Evolutionary conservation across 257 asterid species (phyloP), one percentile per base, ranked within the genome.

Genomic region (Solanum paucissectum): DNA sequence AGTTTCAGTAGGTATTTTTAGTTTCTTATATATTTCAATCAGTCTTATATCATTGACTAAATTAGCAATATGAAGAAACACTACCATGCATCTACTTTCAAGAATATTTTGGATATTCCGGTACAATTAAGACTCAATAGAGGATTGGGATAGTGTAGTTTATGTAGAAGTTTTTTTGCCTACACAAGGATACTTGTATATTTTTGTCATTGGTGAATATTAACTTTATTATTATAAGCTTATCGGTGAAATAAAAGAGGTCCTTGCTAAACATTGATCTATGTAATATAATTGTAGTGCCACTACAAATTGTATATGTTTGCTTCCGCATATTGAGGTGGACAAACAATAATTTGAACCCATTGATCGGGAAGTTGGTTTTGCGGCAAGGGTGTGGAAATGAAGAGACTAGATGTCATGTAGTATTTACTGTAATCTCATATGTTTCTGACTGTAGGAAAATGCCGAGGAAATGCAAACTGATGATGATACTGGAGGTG

Each of bases 401-500:
- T 49, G 27, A 82, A 20, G 69, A 49, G 10, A 82, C 86, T 49
- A 32, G 36, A 29, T 69, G 68, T 82, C 42, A 14, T 64, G 49
- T 18, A 74, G 29, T 5, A 64, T 34, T 76, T 69, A 74, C 27
- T 83, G 58, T 86, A 81, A 88, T 84, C 87, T 42, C 25, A 23
- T 58, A 23, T 66, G 81, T 66, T 83, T 88, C 82, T 75, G 72
- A 55, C 44, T 44, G 66, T 93, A 94, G 98, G 93, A 89, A 68
- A 84, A 60, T 83, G 72, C 86, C 55, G 91, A 92, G 87, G 88
- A 29, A 75, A 93, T 87, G 81, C 90, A 86, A 89, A 86, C 83
- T 71, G 93, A 89, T 36, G 86, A 79, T 82, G 93, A 89, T 88
- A 87, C 77, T 32, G 86, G 86, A 66, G 88, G 75, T 87, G 88